Conservation (phyloP, 169 alveolate genomes). For the Plasmodium coatneyi region DNA sequence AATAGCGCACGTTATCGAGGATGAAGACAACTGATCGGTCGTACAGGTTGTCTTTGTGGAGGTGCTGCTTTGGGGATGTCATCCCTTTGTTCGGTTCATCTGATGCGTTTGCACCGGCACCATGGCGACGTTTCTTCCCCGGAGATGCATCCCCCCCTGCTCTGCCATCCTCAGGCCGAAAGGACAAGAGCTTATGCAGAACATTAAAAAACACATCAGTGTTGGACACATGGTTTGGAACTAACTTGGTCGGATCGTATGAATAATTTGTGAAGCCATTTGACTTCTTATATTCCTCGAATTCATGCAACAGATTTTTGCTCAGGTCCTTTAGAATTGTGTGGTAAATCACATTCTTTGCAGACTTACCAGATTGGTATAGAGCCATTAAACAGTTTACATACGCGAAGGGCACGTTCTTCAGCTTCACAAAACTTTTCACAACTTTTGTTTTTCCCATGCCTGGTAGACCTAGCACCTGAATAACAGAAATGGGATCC, state of each 20-base stretch:
- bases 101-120: background rate
- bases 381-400: conserved; percentile 75
- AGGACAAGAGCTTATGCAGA: conserved; percentile 56
- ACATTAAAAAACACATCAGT: conserved; percentile 63
- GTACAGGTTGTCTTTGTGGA: conserved; percentile 46
- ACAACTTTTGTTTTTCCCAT: conserved; percentile 76
- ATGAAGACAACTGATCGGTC: conserved; percentile 73
- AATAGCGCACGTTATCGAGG: conserved; percentile 58
- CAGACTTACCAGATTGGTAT: conserved; percentile 73
- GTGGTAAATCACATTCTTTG: conserved; percentile 69
- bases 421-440: conserved; percentile 31
- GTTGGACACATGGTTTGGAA: conserved; percentile 62
- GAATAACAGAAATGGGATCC: conserved; percentile 72
- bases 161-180: conserved; percentile 30
- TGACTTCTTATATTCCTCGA: conserved; percentile 47
- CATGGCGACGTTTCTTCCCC: background rate
- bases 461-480: conserved; percentile 69
- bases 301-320: conserved; percentile 47
- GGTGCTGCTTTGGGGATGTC: background rate
- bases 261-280: conserved; percentile 37
- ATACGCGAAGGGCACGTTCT: conserved; percentile 73
- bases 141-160: background rate
- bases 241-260: conserved; percentile 73
- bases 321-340: conserved; percentile 68
- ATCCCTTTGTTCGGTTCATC: background rate